These are phyloP conservation scores for Colletotrichum godetiae DNA, from an alignment of 2,329 filamentous ascomycete genomes.

Conservation along the genomic window DNA sequence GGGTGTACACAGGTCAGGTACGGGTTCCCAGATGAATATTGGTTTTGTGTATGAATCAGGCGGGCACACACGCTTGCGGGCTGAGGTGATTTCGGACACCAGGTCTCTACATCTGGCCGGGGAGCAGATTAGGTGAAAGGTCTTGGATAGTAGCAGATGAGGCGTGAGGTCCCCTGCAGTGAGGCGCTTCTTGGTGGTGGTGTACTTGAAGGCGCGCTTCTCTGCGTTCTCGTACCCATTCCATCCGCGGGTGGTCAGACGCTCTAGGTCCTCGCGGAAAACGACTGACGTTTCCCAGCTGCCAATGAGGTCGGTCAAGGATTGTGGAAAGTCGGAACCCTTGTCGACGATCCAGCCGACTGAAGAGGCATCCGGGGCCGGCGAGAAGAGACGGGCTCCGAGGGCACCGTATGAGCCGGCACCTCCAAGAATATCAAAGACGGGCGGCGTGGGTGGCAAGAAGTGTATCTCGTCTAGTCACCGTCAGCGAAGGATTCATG, in stretches of 20 bases:
- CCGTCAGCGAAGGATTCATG: not conserved
- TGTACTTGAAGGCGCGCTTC: conserved; percentile 83
- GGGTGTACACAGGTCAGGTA: conserved; percentile 86
- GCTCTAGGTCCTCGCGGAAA: conserved; percentile 72
- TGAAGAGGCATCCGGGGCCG: conserved; percentile 69
- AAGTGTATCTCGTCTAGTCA: conserved; percentile 89
- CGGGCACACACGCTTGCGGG: conserved; percentile 57
- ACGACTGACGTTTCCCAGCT: conserved; percentile 82
- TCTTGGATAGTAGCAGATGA: conserved; percentile 75
- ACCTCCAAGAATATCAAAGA: conserved; percentile 85
- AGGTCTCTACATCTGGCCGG: conserved; percentile 81
- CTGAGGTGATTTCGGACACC: conserved; percentile 74
- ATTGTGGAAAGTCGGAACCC: conserved; percentile 84
- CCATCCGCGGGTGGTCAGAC: conserved; percentile 90
- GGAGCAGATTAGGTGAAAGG: conserved; percentile 90
- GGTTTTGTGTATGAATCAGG: conserved; percentile 63
- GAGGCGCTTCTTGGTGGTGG: conserved; percentile 86
- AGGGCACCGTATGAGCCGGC: conserved; percentile 88
- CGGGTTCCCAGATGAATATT: conserved; percentile 93
- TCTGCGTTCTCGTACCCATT: conserved; percentile 84
- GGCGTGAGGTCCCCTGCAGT: conserved; percentile 77
- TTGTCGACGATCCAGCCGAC: conserved; percentile 94
- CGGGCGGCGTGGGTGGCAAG: conserved; percentile 73
- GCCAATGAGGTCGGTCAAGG: conserved; percentile 71
- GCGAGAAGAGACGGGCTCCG: conserved; percentile 89